Percentiles rank a stretch among this genome's conserved stretches.
Evolutionary conservation across 305 asterid species (phyloP).

Genomic region (Stenogyne calaminthoides): DNA sequence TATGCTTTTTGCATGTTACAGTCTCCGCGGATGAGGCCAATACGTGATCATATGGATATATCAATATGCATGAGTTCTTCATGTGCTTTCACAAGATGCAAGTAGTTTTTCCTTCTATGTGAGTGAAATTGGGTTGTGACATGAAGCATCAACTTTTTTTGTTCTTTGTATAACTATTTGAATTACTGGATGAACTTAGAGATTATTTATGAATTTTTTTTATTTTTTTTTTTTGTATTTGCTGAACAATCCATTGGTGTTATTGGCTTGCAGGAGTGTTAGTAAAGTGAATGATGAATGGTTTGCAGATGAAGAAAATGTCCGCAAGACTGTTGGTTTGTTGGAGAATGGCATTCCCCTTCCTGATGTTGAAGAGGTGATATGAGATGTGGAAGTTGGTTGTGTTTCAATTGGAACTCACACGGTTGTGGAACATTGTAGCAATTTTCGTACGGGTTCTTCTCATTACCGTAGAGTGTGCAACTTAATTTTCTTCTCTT

Average conservation of each 20-base stretch:
- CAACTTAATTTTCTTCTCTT: slow-evolving; percentile 26
- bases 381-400: slow-evolving; percentile 28
- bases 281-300: slow-evolving; percentile 90
- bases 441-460: slow-evolving; percentile 10
- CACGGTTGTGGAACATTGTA: slow-evolving; percentile 19
- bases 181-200: slow-evolving; percentile 21
- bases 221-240: slow-evolving; percentile 15
- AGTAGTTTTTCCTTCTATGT: slow-evolving; percentile 15
- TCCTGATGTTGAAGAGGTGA: slow-evolving; percentile 81
- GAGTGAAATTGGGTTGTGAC: slow-evolving; percentile 16
- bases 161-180: slow-evolving; percentile 17
- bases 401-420: slow-evolving; percentile 18
- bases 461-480: slow-evolving; percentile 15
- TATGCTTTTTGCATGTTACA: background rate
- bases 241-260: slow-evolving; percentile 36
- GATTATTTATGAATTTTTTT: slow-evolving; percentile 22
- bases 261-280: slow-evolving; percentile 78
- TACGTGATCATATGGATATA: background rate
- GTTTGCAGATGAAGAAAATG: slow-evolving; percentile 86
- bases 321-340: slow-evolving; percentile 72
- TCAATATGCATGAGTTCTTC: background rate
- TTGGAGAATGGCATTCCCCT: slow-evolving; percentile 60
- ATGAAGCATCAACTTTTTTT: slow-evolving; percentile 1
- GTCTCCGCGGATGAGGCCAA: slow-evolving; percentile 2
- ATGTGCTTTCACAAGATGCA: slow-evolving; percentile 15